Evolutionary conservation across 2,329 filamentous ascomycete genomes (phyloP).

Genomic region (Neoarthrinium moseri): DNA sequence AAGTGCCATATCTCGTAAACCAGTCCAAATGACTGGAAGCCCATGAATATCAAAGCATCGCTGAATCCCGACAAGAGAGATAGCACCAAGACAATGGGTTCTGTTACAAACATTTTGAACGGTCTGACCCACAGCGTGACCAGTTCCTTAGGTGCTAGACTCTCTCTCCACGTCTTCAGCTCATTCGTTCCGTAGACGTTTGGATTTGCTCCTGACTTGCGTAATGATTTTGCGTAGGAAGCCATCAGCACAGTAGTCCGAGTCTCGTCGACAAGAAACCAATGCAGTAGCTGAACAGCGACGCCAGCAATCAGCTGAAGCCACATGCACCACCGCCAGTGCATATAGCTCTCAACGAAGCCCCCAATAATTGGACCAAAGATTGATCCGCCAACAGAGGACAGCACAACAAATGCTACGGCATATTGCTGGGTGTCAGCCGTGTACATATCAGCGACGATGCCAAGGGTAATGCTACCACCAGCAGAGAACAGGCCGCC

Average conservation of each 20-base stretch:
- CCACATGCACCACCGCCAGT: conserved; percentile 63
- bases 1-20: conserved; percentile 63
- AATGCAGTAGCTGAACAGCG: conserved; percentile 49
- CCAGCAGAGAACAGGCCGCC: conserved; percentile 62
- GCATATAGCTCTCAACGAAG: conserved; percentile 43
- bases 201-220: conserved; percentile 41
- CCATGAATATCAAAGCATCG: conserved; percentile 66
- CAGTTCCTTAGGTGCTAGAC: conserved; percentile 40
- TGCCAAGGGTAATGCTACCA: conserved; percentile 63
- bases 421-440: conserved; percentile 57
- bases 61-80: conserved; percentile 61
- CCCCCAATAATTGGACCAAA: conserved; percentile 55
- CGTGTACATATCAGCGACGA: conserved; percentile 63
- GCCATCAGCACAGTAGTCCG: conserved; percentile 57
- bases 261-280: conserved; percentile 58
- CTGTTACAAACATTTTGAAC: conserved; percentile 61
- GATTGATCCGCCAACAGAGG: conserved; percentile 53
- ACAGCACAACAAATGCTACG: conserved; percentile 59
- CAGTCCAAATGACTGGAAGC: conserved; percentile 59
- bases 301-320: conserved; percentile 57
- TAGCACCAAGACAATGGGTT: conserved; percentile 60
- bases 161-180: conserved; percentile 31
- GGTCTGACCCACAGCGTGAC: conserved; percentile 55
- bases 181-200: conserved; percentile 48
- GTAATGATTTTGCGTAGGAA: conserved; percentile 53